Conservation (phyloP, 2,329 filamentous ascomycete genomes). For the Penicillium aurantiogriseum region DNA sequence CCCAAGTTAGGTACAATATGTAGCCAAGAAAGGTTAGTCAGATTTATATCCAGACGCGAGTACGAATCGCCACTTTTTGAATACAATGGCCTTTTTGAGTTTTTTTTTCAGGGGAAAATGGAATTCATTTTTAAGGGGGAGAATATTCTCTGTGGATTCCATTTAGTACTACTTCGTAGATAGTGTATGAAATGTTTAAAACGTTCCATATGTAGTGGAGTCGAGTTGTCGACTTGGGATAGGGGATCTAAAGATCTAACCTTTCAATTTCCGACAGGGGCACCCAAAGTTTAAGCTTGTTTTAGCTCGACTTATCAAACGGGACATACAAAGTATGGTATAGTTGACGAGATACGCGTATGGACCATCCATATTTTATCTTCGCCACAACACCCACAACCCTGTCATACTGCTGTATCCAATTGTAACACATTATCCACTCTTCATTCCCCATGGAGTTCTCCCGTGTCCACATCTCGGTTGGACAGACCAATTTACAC, state of each 20-base stretch:
- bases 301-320: slow-evolving; percentile 18
- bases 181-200: not conserved
- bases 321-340: not conserved
- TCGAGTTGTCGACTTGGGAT: not conserved
- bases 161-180: not conserved
- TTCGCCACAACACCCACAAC: slow-evolving; percentile 4
- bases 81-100: not conserved
- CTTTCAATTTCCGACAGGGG: slow-evolving; percentile 16
- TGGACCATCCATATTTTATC: not conserved
- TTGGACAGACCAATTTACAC: slow-evolving; percentile 12
- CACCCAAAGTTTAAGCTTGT: slow-evolving; percentile 22
- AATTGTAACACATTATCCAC: slow-evolving; percentile 2
- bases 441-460: slow-evolving; percentile 4
- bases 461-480: slow-evolving; percentile 12
- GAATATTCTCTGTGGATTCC: not conserved
- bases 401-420: not conserved
- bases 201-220: not conserved
- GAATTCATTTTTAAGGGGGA: not conserved
- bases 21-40: not conserved
- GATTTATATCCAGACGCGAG: not conserved
- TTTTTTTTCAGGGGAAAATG: not conserved
- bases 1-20: not conserved
- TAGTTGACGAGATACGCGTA: slow-evolving; percentile 5
- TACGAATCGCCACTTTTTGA: slow-evolving; percentile 7
- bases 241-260: slow-evolving; percentile 6